phyloP scores from a whole-genome alignment of 768 basidiomycete genomes.

The Kwoniella shandongensis region DNA sequence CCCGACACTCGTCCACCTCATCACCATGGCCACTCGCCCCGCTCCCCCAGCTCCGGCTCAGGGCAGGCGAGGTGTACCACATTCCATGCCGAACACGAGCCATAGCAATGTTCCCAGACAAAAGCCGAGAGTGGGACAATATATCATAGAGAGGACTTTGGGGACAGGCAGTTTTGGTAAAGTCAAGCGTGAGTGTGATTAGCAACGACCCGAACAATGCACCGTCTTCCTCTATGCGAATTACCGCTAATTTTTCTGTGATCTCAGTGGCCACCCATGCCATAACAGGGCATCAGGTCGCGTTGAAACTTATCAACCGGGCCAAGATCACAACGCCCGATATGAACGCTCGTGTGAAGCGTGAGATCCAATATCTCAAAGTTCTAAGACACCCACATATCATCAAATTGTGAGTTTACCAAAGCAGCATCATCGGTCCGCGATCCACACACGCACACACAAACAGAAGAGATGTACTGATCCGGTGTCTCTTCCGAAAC shows the following conservation, averaged over 20 bases:
- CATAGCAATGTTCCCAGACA: conserved; percentile 19
- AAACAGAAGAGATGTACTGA: too few species aligned
- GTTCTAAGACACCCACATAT: conserved; percentile 93
- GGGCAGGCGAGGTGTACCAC: conserved; percentile 8
- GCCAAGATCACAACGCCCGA: conserved; percentile 87
- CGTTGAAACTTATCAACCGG: conserved; percentile 96
- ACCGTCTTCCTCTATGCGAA: too few species aligned
- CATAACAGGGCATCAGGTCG: conserved; percentile 90
- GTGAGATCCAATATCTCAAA: conserved; percentile 96
- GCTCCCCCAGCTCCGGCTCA: conserved; percentile 42
- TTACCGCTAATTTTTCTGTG: background rate
- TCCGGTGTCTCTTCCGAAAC: background rate
- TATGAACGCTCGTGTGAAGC: conserved; percentile 85
- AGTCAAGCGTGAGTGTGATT: conserved; percentile 88
- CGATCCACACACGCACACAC: too few species aligned
- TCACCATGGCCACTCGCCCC: conserved; percentile 48
- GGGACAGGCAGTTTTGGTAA: conserved; percentile 98
- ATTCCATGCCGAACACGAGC: conserved; percentile 7
- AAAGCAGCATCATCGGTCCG: conserved; percentile 75
- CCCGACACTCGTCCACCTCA: background rate
- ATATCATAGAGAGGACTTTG: conserved; percentile 80
- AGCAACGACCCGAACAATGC: too few species aligned
- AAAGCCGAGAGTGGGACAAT: conserved; percentile 80
- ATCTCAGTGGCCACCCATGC: conserved; percentile 88
- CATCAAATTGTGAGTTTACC: conserved; percentile 84